Evolutionary conservation across 192 early-diverging fungal genomes (phyloP).

Genomic region (Gryganskiella cystojenkinii): DNA sequence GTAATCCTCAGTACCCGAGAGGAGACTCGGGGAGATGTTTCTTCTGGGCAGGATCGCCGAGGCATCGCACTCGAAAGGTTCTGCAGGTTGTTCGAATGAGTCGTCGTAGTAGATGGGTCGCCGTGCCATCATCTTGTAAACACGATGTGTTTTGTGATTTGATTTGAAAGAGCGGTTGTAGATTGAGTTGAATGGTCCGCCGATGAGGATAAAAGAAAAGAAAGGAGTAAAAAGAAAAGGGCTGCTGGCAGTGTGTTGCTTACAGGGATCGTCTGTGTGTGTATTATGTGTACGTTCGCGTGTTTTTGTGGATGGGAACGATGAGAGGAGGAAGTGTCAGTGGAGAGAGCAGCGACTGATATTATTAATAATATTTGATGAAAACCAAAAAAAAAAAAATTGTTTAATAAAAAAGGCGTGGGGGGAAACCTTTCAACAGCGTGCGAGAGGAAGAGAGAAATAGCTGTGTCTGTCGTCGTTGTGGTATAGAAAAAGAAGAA

Average conservation of each 20-base stretch:
- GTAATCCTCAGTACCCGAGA: conserved; percentile 29
- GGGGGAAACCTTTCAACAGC: too few relatives aligned
- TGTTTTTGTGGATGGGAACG: too few relatives aligned
- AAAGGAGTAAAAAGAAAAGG: background rate
- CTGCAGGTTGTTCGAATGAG: conserved; percentile 47
- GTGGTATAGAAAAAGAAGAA: too few relatives aligned
- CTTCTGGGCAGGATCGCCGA: conserved; percentile 30
- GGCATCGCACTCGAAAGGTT: conserved; percentile 46
- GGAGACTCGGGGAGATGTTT: conserved; percentile 14
- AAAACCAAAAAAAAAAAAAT: too few relatives aligned
- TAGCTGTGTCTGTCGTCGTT: too few relatives aligned
- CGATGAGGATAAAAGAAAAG: background rate
- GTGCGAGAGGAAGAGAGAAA: too few relatives aligned
- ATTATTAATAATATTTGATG: too few relatives aligned
- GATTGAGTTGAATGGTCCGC: background rate
- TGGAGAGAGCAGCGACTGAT: too few relatives aligned
- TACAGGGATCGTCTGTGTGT: background rate
- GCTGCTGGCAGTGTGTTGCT: background rate
- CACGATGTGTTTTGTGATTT: background rate
- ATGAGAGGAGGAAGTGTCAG: too few relatives aligned
- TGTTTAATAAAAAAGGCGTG: too few relatives aligned
- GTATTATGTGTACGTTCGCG: too few relatives aligned
- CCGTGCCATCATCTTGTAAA: background rate
- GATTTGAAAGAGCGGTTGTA: background rate
- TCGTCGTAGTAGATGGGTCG: conserved; percentile 24